Evolutionary conservation across 2,329 filamentous ascomycete genomes (phyloP).

Genomic region (Niveomyces coronatus): DNA sequence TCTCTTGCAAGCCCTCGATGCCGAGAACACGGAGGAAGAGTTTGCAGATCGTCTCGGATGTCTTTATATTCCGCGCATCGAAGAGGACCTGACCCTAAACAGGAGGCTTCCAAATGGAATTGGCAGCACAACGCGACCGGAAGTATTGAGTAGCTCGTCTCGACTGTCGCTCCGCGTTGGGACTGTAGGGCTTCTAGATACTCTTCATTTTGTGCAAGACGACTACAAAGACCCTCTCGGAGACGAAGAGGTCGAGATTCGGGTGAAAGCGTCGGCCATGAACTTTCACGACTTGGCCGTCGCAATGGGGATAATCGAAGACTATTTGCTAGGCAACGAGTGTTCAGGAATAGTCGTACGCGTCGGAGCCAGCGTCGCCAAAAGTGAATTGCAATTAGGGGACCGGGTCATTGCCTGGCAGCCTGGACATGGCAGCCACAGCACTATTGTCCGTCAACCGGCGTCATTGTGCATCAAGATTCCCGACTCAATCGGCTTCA

Average conservation of each 20-base stretch:
- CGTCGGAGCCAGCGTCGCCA: constrained; percentile 12
- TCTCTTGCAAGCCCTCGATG: constrained; percentile 13
- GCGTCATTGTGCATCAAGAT: constrained; percentile 16
- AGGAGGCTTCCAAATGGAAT: constrained; percentile 15
- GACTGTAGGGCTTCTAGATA: constrained; percentile 18
- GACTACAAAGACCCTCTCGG: constrained; percentile 2
- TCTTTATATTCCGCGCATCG: constrained; percentile 15
- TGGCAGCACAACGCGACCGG: background rate
- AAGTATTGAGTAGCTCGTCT: constrained; percentile 1
- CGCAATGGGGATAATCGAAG: constrained; percentile 17
- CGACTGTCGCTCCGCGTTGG: constrained; percentile 13
- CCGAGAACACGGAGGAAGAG: constrained; percentile 14
- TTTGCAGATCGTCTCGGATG: constrained; percentile 15
- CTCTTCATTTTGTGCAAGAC: constrained; percentile 19
- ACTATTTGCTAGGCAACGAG: constrained; percentile 18
- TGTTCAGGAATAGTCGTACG: constrained; percentile 14
- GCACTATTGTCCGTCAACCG: constrained; percentile 20
- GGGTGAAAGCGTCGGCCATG: constrained; percentile 20
- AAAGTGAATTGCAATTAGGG: constrained; percentile 18
- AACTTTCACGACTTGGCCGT: constrained; percentile 28
- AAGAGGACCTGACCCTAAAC: constrained; percentile 16
- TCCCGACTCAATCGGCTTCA: constrained; percentile 14
- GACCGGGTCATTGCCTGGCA: constrained; percentile 20
- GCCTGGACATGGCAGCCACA: constrained; percentile 14
- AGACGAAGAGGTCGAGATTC: constrained; percentile 20